phyloP scores from a whole-genome alignment of 1,284 basidiomycete species.

The Malassezia sp. region DNA sequence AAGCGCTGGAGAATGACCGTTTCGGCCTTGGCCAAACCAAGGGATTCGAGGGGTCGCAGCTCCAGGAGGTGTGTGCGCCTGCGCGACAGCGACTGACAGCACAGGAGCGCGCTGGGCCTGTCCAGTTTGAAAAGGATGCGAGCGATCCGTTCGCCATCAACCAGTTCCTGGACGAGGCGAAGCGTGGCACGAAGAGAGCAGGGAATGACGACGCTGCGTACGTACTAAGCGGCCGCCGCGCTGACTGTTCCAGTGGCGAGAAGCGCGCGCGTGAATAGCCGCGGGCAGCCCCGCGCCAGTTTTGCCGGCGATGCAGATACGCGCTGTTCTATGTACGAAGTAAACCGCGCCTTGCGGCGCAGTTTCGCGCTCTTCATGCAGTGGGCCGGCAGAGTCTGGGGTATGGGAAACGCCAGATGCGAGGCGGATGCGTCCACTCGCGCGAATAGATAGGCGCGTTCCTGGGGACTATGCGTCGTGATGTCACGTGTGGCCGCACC shows the following conservation, averaged over 20 bases:
- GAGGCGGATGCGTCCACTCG: no score
- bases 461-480: no score
- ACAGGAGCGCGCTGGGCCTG: conserved; percentile 58
- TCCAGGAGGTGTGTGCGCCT: conserved; percentile 56
- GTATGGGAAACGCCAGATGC: no score
- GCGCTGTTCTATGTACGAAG: no score
- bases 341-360: no score
- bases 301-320: not conserved
- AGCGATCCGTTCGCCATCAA: conserved; percentile 94
- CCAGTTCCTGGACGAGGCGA: conserved; percentile 92
- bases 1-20: conserved; percentile 80
- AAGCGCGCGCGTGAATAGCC: conserved; percentile 6
- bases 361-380: no score
- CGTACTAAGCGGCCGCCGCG: no score
- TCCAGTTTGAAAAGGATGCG: conserved; percentile 96
- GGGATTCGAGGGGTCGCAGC: conserved; percentile 76
- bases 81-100: not conserved
- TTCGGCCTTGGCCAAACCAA: conserved; percentile 69
- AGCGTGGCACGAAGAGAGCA: conserved; percentile 66
- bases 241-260: not conserved
- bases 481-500: no score
- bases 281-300: not conserved
- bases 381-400: no score
- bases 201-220: conserved; percentile 10
- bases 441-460: no score